These are phyloP conservation scores for Trametes polyzona DNA, from an alignment of 1,284 basidiomycete genomes.

Conservation along the genomic window DNA sequence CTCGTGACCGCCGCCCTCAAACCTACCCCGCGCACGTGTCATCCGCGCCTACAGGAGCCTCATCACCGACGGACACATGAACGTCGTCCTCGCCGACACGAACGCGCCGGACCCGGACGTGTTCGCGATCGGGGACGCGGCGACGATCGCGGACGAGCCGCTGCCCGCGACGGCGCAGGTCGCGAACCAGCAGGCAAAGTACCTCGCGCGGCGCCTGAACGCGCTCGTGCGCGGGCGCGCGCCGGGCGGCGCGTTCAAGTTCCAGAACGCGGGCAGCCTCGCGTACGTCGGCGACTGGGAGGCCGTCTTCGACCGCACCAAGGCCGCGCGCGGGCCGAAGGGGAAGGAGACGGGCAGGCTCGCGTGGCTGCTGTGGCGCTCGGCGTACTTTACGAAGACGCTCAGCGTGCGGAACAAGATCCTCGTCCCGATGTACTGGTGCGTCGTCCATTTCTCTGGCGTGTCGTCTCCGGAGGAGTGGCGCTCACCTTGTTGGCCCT, in stretches of 20 bases:
- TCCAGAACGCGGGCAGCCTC: conserved; percentile 75
- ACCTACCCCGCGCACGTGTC: conserved; percentile 2
- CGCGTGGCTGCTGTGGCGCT: conserved; percentile 83
- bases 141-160: conserved; percentile 58
- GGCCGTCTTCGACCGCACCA: conserved; percentile 73
- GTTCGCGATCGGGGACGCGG: conserved; percentile 85
- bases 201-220: conserved; percentile 73
- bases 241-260: conserved; percentile 55
- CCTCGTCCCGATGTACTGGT: conserved; percentile 75
- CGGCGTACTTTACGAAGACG: conserved; percentile 81
- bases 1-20: neutral
- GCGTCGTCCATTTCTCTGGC: conserved; percentile 29
- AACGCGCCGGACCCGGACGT: conserved; percentile 71
- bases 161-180: conserved; percentile 90
- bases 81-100: conserved; percentile 58
- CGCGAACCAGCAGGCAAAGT: conserved; percentile 81
- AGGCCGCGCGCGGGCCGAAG: conserved; percentile 56
- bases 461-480: neutral
- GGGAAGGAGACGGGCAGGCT: conserved; percentile 68
- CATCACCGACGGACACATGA: conserved; percentile 64
- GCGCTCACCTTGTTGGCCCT: too few species aligned
- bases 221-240: conserved; percentile 51
- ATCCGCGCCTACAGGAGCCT: conserved; percentile 44
- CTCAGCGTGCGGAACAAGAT: conserved; percentile 80
- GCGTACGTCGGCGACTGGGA: conserved; percentile 85